A percentile compares a stretch with the other conserved stretches of the same genome.
phyloP scores from a whole-genome alignment of 73 alveolate genomes.

The Stentor coeruleus region DNA sequence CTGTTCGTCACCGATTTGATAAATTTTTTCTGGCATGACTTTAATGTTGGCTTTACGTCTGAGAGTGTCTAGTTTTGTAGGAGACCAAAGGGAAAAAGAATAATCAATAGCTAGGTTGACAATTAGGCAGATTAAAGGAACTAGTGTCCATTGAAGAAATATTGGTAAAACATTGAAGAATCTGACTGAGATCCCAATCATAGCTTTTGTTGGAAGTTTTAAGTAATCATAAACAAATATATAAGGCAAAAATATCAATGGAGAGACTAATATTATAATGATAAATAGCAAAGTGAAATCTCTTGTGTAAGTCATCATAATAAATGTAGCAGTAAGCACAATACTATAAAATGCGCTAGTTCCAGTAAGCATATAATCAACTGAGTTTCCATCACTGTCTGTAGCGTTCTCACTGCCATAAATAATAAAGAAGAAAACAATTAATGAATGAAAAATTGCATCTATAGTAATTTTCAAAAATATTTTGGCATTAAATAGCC shows the following conservation, averaged over 20 bases:
- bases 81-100: neutral
- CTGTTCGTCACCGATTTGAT: neutral
- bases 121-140: neutral
- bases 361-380: neutral
- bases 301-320: neutral
- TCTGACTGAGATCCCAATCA: neutral
- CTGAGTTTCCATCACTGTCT: neutral
- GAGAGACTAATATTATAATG: neutral
- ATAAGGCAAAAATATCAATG: neutral
- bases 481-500: neutral
- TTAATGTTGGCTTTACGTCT: neutral
- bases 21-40: neutral
- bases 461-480: neutral
- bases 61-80: constrained; percentile 5
- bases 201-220: neutral
- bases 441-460: constrained; percentile 2
- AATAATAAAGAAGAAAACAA: neutral
- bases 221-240: neutral
- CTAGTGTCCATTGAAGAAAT: neutral
- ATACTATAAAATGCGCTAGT: neutral
- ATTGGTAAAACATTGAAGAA: neutral
- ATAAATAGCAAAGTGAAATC: neutral
- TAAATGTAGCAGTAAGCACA: neutral
- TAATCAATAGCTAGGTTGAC: neutral
- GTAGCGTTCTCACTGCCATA: neutral